phyloP scores from a whole-genome alignment of 106 monocot genomes.

The Dioscorea dumetorum region DNA sequence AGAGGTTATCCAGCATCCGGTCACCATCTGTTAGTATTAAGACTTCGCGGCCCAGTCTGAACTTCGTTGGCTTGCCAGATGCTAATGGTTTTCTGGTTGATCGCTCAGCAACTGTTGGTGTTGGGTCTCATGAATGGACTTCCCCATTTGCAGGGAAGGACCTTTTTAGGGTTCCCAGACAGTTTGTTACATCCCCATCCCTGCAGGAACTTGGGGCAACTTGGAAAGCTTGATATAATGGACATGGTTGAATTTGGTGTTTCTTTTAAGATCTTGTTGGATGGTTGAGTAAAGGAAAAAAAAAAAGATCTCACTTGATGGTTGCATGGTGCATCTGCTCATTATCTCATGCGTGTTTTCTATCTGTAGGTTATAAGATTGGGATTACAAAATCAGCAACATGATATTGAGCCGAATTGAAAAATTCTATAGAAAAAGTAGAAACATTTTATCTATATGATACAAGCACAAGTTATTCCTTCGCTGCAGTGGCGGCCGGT shows the following conservation, averaged over 20 bases:
- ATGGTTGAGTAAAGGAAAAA: too few species aligned
- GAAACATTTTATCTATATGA: too few species aligned
- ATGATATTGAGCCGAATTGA: too few species aligned
- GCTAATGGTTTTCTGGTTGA: conserved; percentile 9
- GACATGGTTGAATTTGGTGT: not conserved
- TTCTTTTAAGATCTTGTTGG: not conserved
- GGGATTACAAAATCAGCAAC: too few species aligned
- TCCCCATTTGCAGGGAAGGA: conserved; percentile 66
- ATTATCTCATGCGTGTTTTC: too few species aligned
- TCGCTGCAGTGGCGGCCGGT: not conserved
- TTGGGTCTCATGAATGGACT: conserved; percentile 49
- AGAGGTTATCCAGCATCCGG: conserved; percentile 26
- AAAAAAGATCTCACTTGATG: too few species aligned
- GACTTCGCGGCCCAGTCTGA: conserved; percentile 4
- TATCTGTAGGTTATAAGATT: too few species aligned
- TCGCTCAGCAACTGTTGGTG: conserved; percentile 9
- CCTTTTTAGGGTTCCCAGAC: conserved; percentile 54
- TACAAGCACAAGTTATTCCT: conserved; percentile 4
- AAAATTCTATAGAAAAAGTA: too few species aligned
- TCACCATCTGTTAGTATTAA: conserved; percentile 37
- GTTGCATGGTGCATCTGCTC: too few species aligned
- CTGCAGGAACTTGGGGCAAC: not conserved
- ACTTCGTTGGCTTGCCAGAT: conserved; percentile 19
- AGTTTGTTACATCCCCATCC: conserved; percentile 52
- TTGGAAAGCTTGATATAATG: too few species aligned